These are phyloP conservation scores for Apostasia ramifera DNA, from an alignment of 106 monocot species.

Conservation along the genomic window DNA sequence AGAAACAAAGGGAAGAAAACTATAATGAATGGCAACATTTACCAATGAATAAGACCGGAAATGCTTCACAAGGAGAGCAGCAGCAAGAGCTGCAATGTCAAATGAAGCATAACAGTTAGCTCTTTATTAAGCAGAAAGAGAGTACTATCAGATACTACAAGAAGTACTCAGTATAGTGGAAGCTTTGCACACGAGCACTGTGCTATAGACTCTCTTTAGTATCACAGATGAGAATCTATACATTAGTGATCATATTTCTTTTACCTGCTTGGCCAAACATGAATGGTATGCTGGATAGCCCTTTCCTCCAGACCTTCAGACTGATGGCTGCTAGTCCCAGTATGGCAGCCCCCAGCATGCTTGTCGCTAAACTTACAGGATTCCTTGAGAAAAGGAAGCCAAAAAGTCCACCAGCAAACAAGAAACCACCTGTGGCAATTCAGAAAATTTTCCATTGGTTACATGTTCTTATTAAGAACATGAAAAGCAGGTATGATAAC, in stretches of 20 bases:
- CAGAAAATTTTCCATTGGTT: not conserved
- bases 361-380: conserved; percentile 28
- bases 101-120: not conserved
- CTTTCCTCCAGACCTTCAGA: conserved; percentile 57
- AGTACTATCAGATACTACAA: no score
- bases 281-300: conserved; percentile 48
- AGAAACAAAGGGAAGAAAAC: not conserved
- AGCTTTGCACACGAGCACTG: no score
- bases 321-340: conserved; percentile 39
- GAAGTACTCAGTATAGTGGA: no score
- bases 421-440: conserved; percentile 39
- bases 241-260: not conserved
- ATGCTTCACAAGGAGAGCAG: conserved; percentile 22
- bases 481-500: no score
- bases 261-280: conserved; percentile 64
- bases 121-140: no score
- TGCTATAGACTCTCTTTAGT: no score
- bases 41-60: conserved; percentile 25
- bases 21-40: not conserved
- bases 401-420: conserved; percentile 42
- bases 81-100: conserved; percentile 20
- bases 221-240: no score
- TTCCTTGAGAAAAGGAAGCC: conserved; percentile 50
- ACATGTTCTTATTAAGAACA: not conserved
- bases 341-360: conserved; percentile 43